Conservation (phyloP, 257 asterid species). For the Echium plantagineum region DNA sequence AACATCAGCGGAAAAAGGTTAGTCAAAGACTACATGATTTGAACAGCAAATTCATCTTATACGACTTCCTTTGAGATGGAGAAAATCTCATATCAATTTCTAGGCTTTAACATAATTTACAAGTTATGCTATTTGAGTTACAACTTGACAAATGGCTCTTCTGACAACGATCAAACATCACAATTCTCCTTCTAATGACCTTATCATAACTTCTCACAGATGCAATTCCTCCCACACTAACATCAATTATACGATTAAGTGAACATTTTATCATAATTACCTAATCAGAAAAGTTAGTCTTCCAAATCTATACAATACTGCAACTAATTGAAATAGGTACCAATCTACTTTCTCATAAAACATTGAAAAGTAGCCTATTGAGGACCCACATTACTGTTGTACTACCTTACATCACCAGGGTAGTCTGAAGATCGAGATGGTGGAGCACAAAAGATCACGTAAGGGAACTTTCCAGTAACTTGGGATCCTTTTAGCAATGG, state of each 20-base stretch:
- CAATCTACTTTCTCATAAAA: neutral
- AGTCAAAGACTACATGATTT: neutral
- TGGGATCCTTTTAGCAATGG: constrained; percentile 54
- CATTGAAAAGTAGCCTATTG: neutral
- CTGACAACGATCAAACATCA: neutral
- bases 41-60: neutral
- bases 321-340: neutral
- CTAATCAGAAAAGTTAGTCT: neutral
- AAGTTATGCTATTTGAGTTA: neutral
- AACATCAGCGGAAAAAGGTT: neutral
- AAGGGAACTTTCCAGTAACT: constrained; percentile 49
- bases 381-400: neutral
- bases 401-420: constrained; percentile 76
- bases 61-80: neutral
- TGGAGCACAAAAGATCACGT: constrained; percentile 90
- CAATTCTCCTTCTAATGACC: neutral
- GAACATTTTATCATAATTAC: neutral
- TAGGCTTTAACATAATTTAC: neutral
- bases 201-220: no score
- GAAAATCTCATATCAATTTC: neutral
- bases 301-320: neutral
- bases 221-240: neutral
- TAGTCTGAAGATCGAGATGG: constrained; percentile 62
- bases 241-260: neutral
- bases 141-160: neutral